These are phyloP conservation scores for Moricandia moricandioides DNA, from an alignment of 345 rosid species.

Conservation along the genomic window DNA sequence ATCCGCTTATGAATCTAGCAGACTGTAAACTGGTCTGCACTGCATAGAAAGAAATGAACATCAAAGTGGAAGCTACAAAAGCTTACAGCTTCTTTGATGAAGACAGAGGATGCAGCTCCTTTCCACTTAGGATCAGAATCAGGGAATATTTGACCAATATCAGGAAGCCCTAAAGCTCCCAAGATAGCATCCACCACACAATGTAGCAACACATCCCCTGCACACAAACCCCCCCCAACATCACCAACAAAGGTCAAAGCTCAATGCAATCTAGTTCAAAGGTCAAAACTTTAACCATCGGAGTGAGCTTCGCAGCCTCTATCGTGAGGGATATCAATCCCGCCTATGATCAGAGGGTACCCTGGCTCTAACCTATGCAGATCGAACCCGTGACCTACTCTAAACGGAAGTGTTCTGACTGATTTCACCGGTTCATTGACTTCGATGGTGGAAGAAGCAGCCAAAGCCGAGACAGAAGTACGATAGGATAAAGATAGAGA, in stretches of 20 bases:
- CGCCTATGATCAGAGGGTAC: conserved; percentile 89
- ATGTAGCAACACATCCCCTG: conserved; percentile 97
- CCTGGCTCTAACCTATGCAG: conserved; percentile 93
- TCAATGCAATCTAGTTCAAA: neutral
- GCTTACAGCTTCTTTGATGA: conserved; percentile 94
- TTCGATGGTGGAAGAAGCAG: conserved; percentile 46
- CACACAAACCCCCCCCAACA: conserved; percentile 27
- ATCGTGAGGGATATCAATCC: conserved; percentile 87
- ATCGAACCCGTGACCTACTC: conserved; percentile 96
- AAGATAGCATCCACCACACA: conserved; percentile 97
- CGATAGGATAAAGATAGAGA: conserved; percentile 22
- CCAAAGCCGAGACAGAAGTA: conserved; percentile 37
- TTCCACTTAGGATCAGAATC: conserved; percentile 96
- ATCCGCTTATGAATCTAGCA: neutral
- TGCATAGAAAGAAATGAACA: neutral
- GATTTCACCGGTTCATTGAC: conserved; percentile 48
- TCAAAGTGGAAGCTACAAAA: neutral
- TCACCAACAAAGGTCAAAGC: neutral
- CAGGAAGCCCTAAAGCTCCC: conserved; percentile 96
- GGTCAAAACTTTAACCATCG: conserved; percentile 56
- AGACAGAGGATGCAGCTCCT: conserved; percentile 91
- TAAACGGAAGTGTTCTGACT: conserved; percentile 64
- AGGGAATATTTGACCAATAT: conserved; percentile 97
- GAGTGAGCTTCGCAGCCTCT: conserved; percentile 99
- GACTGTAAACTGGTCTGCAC: neutral